Evolutionary conservation across 2,329 filamentous ascomycete genomes (phyloP), one percentile per base, ranked within the genome.

Genomic region (Xylaria sp.): DNA sequence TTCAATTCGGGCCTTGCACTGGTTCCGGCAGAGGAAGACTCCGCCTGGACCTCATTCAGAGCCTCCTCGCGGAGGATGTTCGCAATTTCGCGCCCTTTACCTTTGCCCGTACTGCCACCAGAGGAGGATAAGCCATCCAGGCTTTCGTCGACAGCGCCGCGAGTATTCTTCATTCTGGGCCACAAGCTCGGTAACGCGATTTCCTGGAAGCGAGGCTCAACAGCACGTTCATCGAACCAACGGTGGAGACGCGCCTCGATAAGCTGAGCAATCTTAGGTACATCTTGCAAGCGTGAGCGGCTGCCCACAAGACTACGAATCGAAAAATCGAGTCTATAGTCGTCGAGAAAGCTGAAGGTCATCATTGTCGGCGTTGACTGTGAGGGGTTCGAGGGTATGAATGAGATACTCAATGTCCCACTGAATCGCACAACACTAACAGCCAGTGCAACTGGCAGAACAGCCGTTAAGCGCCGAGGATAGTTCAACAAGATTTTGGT

Each of bases 401-500:
- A 97, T 0, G 94, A 97, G 54, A 98, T 92, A 54, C 93, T 97
- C 20, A 99, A 83, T 0, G 96, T 99, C 51, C 96, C 96, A 57
- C 94, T 98, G 81, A 99, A 99, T 15, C 96, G 88, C 18, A 97
- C 93, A 18, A 99, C 92, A 18, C 92, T 96, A 13, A 99, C 94
- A 0, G 94, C 91, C 41, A 99, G 84, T 0, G 95, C 96, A 20
- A 99, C 94, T 2, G 96, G 96, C 0, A 99, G 85, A 8, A 98
- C 91, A 0, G 96, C 96, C 6, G 94, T 93, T 63, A 94, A 85
- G 8, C 93, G 93, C 78, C 94, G 97, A 0, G 96, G 96, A 79
- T 97, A 99, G 81, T 99, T 99, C 65, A 99, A 87, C 57, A 97
- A 86, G 71, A 99, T 84, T 75, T 96, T 97, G 2, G 96, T 99